These are phyloP conservation scores for Alopecurus myosuroides DNA, from an alignment of 176 grass and related monocot species.

Conservation along the genomic window DNA sequence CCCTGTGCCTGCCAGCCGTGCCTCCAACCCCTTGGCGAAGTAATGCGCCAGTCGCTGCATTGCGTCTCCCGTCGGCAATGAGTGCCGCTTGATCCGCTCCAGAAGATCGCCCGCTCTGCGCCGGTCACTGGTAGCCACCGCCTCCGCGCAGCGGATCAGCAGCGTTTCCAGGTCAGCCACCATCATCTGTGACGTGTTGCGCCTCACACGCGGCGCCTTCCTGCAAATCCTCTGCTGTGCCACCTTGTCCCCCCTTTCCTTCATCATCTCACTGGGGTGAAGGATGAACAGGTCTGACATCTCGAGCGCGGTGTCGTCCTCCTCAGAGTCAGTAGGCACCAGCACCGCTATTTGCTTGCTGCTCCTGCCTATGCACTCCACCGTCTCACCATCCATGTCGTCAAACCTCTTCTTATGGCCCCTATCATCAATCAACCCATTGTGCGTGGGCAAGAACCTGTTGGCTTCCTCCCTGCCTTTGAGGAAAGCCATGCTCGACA, in stretches of 20 bases:
- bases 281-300: slow-evolving; percentile 36
- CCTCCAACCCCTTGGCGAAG: neutral
- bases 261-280: neutral
- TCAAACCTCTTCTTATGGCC: slow-evolving; percentile 26
- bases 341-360: slow-evolving; percentile 21
- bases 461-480: slow-evolving; percentile 44
- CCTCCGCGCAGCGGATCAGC: slow-evolving; percentile 47
- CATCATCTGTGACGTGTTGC: neutral
- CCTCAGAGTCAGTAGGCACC: neutral
- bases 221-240: neutral
- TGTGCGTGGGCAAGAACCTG: slow-evolving; percentile 40
- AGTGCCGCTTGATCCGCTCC: slow-evolving; percentile 29
- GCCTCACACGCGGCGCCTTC: neutral
- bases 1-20: neutral
- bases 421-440: neutral
- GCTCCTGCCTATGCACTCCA: neutral
- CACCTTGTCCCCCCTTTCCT: neutral
- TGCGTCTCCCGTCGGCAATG: neutral
- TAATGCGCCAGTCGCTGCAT: neutral
- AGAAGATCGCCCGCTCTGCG: slow-evolving; percentile 22
- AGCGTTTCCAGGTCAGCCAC: slow-evolving; percentile 41
- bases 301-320: slow-evolving; percentile 11
- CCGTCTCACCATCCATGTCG: slow-evolving; percentile 9
- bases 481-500: slow-evolving; percentile 3
- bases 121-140: slow-evolving; percentile 28